Percentiles rank a stretch among this genome's conserved stretches.
Evolutionary conservation across 768 basidiomycete genomes (phyloP).

Genomic region (Mycena albidolilacea): DNA sequence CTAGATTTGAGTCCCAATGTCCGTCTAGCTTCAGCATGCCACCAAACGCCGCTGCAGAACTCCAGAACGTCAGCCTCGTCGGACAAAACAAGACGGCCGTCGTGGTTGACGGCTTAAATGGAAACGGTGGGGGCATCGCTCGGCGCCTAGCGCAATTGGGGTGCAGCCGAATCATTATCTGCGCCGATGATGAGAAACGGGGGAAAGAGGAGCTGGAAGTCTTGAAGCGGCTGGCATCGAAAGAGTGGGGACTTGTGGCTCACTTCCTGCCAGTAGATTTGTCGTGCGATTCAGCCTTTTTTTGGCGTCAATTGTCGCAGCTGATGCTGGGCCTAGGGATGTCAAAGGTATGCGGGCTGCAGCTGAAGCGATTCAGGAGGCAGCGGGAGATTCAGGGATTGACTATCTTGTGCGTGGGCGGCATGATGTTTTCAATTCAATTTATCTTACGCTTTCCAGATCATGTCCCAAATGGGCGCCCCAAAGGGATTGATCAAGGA

Average conservation of each 20-base stretch:
- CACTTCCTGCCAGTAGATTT: constrained; percentile 12
- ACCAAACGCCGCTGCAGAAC: neutral
- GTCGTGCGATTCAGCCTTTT: neutral
- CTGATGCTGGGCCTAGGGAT: neutral
- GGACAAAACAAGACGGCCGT: constrained; percentile 28
- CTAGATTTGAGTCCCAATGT: too few species aligned
- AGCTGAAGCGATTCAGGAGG: neutral
- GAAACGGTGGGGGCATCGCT: constrained; percentile 5
- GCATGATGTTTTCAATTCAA: too few species aligned
- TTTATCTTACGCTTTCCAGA: neutral
- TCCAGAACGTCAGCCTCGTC: neutral
- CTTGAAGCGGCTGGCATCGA: constrained; percentile 10
- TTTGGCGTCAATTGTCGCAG: too few species aligned
- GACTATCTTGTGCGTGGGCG: constrained; percentile 11
- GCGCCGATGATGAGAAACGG: neutral
- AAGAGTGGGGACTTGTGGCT: neutral
- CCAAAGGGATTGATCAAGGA: neutral
- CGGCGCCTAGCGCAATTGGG: constrained; percentile 14
- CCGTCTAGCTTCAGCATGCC: neutral
- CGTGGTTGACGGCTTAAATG: neutral
- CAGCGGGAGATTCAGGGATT: neutral
- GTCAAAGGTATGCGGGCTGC: constrained; percentile 16
- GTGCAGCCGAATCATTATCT: constrained; percentile 8
- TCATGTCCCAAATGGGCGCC: constrained; percentile 13
- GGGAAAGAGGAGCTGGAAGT: neutral